These are phyloP conservation scores for Saccharata proteae DNA, from an alignment of 2,329 filamentous ascomycete species.

Conservation along the genomic window DNA sequence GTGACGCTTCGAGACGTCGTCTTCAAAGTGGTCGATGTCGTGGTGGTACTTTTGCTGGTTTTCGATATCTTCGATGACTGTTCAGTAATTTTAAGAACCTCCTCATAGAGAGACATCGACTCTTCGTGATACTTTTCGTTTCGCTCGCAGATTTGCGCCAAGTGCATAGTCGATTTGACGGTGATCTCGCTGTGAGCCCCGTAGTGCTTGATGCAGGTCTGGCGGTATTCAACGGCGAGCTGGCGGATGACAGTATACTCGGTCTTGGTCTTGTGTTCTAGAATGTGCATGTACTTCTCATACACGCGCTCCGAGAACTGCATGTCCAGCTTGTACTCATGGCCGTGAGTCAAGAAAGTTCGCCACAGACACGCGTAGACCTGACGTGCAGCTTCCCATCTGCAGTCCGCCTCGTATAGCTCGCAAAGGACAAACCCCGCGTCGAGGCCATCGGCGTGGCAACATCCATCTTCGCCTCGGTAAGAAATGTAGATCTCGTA, in stretches of 20 bases:
- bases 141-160: slow-evolving; percentile 29
- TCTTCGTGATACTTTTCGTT: too few species aligned
- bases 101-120: too few species aligned
- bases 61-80: too few species aligned
- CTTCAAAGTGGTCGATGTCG: too few species aligned
- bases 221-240: slow-evolving; percentile 37
- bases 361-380: slow-evolving; percentile 38
- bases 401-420: slow-evolving; percentile 33
- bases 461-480: slow-evolving; percentile 12
- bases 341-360: slow-evolving; percentile 31
- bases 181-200: slow-evolving; percentile 23
- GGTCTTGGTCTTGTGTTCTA: slow-evolving; percentile 32
- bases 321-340: slow-evolving; percentile 29
- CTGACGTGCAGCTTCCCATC: slow-evolving; percentile 34
- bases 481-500: slow-evolving; percentile 14
- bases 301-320: slow-evolving; percentile 35
- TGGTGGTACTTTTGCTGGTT: too few species aligned
- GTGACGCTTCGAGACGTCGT: slow-evolving; percentile 27
- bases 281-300: slow-evolving; percentile 35
- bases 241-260: slow-evolving; percentile 34
- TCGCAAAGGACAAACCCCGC: slow-evolving; percentile 34
- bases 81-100: too few species aligned
- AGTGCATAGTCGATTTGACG: slow-evolving; percentile 26
- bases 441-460: slow-evolving; percentile 30
- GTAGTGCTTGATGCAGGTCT: slow-evolving; percentile 31